Percentiles rank a stretch among this genome's conserved stretches.
These are phyloP conservation scores for Juncus inflexus DNA, from an alignment of 176 grass and related monocot species.

Conservation along the genomic window DNA sequence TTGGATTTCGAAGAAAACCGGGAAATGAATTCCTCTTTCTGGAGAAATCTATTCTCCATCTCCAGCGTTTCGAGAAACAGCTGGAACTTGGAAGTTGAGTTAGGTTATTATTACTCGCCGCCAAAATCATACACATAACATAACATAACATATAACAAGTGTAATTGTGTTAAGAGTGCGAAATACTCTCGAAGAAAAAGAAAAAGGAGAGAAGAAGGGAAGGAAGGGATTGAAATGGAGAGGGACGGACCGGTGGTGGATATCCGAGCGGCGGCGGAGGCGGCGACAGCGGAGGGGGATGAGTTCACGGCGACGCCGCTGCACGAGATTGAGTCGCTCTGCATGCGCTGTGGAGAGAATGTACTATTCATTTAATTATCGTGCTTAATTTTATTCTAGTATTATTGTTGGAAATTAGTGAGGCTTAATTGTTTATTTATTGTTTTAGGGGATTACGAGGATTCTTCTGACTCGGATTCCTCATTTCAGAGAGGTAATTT, in stretches of 20 bases:
- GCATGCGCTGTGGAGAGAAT: constrained; percentile 89
- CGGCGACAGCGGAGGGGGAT: constrained; percentile 31
- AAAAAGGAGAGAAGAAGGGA: too few relatives aligned
- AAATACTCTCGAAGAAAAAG: too few relatives aligned
- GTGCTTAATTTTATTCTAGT: background rate
- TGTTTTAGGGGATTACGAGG: constrained; percentile 60
- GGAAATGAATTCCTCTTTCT: too few relatives aligned
- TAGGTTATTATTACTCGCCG: too few relatives aligned
- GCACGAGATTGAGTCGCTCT: constrained; percentile 85
- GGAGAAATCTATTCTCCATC: too few relatives aligned
- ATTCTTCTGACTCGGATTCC: constrained; percentile 73
- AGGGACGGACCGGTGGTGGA: constrained; percentile 38
- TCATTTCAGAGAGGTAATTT: constrained; percentile 79
- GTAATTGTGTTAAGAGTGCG: too few relatives aligned
- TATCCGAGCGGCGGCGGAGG: constrained; percentile 62
- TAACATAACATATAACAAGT: too few relatives aligned
- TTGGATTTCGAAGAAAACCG: too few relatives aligned
- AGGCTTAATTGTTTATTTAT: background rate
- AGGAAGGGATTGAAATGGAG: background rate
- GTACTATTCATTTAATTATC: constrained; percentile 27
- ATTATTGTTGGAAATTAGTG: background rate
- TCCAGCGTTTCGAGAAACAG: too few relatives aligned
- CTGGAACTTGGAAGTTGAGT: too few relatives aligned
- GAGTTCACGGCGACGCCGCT: constrained; percentile 48
- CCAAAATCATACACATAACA: too few relatives aligned